phyloP scores from a whole-genome alignment of 2,329 filamentous ascomycete genomes.

The Exophiala sp. region DNA sequence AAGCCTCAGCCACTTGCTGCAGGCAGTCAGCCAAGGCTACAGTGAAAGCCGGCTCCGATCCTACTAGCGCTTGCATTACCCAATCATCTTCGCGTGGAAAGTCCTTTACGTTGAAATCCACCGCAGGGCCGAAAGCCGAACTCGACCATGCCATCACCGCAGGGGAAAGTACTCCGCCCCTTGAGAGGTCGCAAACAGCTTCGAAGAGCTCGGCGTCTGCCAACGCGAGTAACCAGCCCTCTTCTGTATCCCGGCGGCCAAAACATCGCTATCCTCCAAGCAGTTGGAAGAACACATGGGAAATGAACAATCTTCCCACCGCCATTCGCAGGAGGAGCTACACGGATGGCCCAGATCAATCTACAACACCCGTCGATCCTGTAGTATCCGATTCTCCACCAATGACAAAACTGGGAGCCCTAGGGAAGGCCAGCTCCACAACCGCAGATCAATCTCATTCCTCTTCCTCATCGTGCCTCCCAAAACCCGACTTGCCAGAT shows the following conservation, averaged over 20 bases:
- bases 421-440: too few relatives aligned
- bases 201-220: background rate
- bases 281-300: conserved; percentile 12
- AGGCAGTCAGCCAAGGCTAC: background rate
- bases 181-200: too few relatives aligned
- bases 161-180: background rate
- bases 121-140: background rate
- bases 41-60: background rate
- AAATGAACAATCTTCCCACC: background rate
- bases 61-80: background rate
- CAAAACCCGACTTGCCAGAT: conserved; percentile 9
- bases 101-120: background rate
- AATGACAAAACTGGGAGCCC: too few relatives aligned
- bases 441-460: background rate
- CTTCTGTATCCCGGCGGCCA: background rate
- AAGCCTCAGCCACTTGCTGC: background rate
- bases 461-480: background rate
- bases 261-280: conserved; percentile 15
- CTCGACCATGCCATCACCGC: too few relatives aligned
- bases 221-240: background rate
- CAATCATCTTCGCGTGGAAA: background rate
- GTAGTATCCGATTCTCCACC: too few relatives aligned
- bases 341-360: background rate
- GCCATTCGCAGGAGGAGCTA: background rate
- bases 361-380: too few relatives aligned